Evolutionary conservation across 2,329 filamentous ascomycete genomes (phyloP), one percentile per base, ranked within the genome.

Genomic region (Basipetospora sp.): DNA sequence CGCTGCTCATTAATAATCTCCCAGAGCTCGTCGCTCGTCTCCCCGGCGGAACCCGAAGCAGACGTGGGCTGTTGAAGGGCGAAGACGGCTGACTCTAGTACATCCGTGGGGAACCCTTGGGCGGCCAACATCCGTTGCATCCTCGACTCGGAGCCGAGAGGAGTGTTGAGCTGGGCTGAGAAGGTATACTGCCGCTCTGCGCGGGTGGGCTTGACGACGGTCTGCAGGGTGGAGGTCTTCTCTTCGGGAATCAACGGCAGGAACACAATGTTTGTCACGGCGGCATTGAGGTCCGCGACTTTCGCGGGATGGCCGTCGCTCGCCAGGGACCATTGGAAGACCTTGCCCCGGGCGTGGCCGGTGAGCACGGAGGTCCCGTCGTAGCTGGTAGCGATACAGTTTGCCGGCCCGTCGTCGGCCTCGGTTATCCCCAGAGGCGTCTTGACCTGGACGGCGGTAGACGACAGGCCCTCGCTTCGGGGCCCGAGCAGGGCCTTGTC

Each of bases 181-280:
- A 84, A 65, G 4, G 67, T 69, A 51, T 87, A 85, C 44, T 67
- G 70, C 28, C 71, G 64, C 43, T 71, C 68, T 35, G 69, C 74
- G 42, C 80, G 69, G 43, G 75, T 77, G n/a, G 88, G 88, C 61
- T 94, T 94, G 42, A 88, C 67, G 17, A 94, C 68, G 1, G 67
- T 69, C 16, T 71, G 57, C 13, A 69, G 63, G 46, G 72, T 67
- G 14, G 66, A 68, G 44, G 52, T 48, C 44, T 49, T 49, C 8
- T 47, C 41, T 15, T 47, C 43, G 58, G 53, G 48, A 65, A 65
- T 42, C 61, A 82, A 75, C 8, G 75, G 69, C 19, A 84, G 62
- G 56, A 90, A 81, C n/a, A 67, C 53, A 17, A 96, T 51, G 47
- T 92, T 94, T 9, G 83, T 90, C 25, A 94, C 76, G 14, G 85